Evolutionary conservation across 495 filamentous ascomycete species (phyloP).

Genomic region (Penicillium pulvis): DNA sequence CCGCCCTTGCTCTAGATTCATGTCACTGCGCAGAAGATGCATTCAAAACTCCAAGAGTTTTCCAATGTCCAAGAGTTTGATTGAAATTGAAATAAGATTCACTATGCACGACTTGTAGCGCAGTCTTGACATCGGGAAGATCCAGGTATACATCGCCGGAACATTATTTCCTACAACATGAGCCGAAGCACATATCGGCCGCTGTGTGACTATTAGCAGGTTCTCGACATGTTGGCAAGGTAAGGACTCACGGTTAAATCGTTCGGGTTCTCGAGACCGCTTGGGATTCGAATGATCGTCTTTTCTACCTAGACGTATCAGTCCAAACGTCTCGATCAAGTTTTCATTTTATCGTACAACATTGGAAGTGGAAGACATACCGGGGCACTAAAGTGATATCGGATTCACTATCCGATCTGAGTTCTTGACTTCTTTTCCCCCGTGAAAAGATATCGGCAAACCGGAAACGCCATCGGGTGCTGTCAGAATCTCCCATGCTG

Average conservation of each 20-base stretch:
- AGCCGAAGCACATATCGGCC: conserved; percentile 28
- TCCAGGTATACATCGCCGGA: background rate
- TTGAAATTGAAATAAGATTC: background rate
- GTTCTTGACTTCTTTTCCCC: background rate
- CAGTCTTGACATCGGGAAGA: no score
- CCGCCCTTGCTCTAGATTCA: no score
- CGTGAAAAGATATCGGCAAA: background rate
- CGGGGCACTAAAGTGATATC: background rate
- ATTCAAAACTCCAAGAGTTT: no score
- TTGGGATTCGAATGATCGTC: background rate
- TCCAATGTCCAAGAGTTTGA: no score
- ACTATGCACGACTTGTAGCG: no score
- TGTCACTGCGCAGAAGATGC: no score
- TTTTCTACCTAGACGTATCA: background rate
- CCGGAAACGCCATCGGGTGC: background rate
- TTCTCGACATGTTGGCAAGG: background rate
- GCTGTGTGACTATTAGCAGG: conserved; percentile 5
- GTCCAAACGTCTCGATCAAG: background rate
- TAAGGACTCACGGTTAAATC: background rate
- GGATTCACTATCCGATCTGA: background rate
- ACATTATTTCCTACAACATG: conserved; percentile 22
- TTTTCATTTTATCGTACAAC: no score
- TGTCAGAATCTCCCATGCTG: background rate
- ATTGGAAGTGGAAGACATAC: background rate
- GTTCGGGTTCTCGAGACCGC: background rate